Evolutionary conservation across 306 rosid species (phyloP), one percentile per base, ranked within the genome.

Genomic region (Quercus wislizeni): DNA sequence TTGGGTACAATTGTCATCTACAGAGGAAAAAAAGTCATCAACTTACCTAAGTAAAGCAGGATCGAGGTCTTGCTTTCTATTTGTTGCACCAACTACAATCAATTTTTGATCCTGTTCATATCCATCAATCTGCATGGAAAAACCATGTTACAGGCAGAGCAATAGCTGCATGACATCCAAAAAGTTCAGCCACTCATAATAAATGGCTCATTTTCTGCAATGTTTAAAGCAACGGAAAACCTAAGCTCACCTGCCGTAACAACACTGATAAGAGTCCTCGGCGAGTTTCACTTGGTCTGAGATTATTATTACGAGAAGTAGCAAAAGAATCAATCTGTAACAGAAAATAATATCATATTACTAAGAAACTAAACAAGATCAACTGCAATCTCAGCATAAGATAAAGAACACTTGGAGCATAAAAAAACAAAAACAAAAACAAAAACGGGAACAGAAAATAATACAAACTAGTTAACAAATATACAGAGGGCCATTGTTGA

Each of bases 41-140:
- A 35, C 56, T 78, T 65, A 88, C 98, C 97, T 94, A 72, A 92
- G 87, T 75, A 94, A 81, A 52, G 98, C 98, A 2, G 92, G 97
- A 81, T 92, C 95, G 23, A 94, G 97, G 77, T 94, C 98, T 88
- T 94, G 95, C 86, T 94, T 92, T 86, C 95, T 87, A 84, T 94
- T 94, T 79, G 97, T 94, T 43, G 98, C 98, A 76, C 94, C 97
- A 85, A 94, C 90, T 65, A 94, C 97, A 64, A 92, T 85, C 67
- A 94, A 97, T 81, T 89, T 92, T 79, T 91, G 92, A 79, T 88
- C 93, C 85, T 94, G 98, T 82, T 92, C 98, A 79, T 88, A 94
- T 61, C 98, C 98, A 85, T 94, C 98, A 38, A 41, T 41, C 46
- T 41, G 46, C 46, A 41, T 41, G 46, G 46, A 0, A 8, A 38